Evolutionary conservation across 2,329 filamentous ascomycete species (phyloP).

Genomic region (Nemania sp.): DNA sequence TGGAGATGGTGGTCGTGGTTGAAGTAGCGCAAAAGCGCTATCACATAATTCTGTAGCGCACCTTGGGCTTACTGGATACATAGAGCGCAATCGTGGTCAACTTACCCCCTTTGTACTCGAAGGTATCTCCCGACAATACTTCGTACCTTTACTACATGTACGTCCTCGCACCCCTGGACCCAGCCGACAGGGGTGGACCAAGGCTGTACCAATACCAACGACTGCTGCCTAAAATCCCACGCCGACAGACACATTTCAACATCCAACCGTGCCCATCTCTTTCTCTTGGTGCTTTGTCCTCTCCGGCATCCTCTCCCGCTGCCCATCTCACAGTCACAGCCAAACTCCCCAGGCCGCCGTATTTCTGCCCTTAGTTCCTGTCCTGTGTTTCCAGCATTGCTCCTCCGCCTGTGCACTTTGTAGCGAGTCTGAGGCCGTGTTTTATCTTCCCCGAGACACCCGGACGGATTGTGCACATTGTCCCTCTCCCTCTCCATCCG

Average conservation of each 20-base stretch:
- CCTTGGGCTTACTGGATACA: not conserved
- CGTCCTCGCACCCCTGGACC: not conserved
- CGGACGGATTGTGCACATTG: constrained; percentile 18
- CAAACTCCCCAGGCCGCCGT: constrained; percentile 15
- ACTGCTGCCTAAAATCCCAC: constrained; percentile 41
- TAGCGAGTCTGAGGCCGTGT: constrained; percentile 20
- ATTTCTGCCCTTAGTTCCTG: constrained; percentile 14
- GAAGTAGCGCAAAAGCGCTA: constrained; percentile 14
- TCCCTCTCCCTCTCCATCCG: not conserved
- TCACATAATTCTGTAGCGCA: not conserved
- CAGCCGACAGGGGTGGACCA: constrained; percentile 27
- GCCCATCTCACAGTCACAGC: not conserved
- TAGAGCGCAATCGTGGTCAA: not conserved
- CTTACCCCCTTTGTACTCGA: too few relatives aligned
- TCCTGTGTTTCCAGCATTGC: not conserved
- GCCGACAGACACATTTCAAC: constrained; percentile 35
- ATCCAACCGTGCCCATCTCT: constrained; percentile 25
- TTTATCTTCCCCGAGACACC: constrained; percentile 23
- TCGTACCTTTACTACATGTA: too few relatives aligned
- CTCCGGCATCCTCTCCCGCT: constrained; percentile 2
- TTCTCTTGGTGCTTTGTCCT: constrained; percentile 21
- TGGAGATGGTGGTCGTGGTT: constrained; percentile 19
- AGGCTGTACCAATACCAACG: constrained; percentile 35
- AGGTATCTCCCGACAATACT: too few relatives aligned
- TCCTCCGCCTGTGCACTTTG: constrained; percentile 15